phyloP scores from a whole-genome alignment of 257 asterid species.

The Gardenia jasminoides region DNA sequence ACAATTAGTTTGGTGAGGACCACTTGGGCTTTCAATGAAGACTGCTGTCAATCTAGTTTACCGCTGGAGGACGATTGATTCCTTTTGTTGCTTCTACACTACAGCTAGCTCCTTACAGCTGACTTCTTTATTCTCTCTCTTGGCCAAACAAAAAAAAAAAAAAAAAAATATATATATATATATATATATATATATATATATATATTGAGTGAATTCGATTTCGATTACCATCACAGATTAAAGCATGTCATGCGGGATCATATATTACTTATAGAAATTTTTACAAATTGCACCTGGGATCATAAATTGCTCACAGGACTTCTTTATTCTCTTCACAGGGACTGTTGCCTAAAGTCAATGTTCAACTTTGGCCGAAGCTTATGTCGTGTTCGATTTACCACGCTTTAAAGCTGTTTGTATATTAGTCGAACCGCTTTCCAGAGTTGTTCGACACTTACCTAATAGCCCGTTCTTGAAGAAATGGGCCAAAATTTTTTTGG shows the following conservation, averaged over 20 bases:
- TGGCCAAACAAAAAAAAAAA: too few species aligned
- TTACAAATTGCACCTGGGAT: too few species aligned
- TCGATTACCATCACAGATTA: too few species aligned
- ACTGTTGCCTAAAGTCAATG: too few species aligned
- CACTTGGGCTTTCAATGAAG: conserved; percentile 3
- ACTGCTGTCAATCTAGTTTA: conserved; percentile 11
- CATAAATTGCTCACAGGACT: neutral
- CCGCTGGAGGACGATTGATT: conserved; percentile 16
- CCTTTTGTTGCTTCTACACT: conserved; percentile 5
- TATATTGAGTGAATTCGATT: too few species aligned
- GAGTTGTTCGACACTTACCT: neutral
- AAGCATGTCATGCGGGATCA: too few species aligned
- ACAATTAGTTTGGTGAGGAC: neutral
- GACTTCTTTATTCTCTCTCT: neutral
- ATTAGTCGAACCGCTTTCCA: neutral
- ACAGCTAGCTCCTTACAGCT: neutral
- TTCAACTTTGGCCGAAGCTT: neutral
- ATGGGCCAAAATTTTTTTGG: neutral
- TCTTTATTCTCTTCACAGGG: neutral
- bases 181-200: too few species aligned
- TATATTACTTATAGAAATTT: too few species aligned
- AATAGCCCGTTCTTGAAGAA: neutral
- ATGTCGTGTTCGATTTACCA: neutral
- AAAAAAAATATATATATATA: too few species aligned
- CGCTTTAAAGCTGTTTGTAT: neutral